A percentile compares a stretch with the other conserved stretches of the same genome.
phyloP scores from a whole-genome alignment of 1,139 yeast species.

The Diutina scorzettiae region DNA sequence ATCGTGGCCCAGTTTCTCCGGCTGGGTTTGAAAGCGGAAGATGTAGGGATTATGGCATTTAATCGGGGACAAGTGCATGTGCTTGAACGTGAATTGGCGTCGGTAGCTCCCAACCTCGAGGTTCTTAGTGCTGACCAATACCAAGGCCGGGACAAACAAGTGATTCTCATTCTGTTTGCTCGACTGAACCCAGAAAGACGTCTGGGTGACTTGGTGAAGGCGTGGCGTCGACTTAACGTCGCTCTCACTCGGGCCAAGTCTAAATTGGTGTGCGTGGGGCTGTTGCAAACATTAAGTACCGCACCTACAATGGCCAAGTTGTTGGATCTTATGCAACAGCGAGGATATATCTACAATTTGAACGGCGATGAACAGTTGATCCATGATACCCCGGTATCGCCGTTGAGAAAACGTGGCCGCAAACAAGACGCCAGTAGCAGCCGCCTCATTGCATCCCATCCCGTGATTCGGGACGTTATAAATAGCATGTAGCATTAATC shows the following conservation, averaged over 20 bases:
- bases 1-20: constrained; percentile 45
- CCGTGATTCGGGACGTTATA: not conserved
- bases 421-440: not conserved
- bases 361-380: not conserved
- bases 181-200: constrained; percentile 58
- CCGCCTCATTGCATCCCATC: not conserved
- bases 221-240: constrained; percentile 88
- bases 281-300: constrained; percentile 47
- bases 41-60: constrained; percentile 81
- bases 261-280: constrained; percentile 75
- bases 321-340: constrained; percentile 42
- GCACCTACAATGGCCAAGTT: constrained; percentile 50
- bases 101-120: constrained; percentile 42
- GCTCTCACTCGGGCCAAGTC: constrained; percentile 86
- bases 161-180: constrained; percentile 78
- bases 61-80: constrained; percentile 70
- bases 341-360: constrained; percentile 49
- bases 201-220: constrained; percentile 71
- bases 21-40: constrained; percentile 47
- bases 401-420: not conserved
- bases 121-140: constrained; percentile 89
- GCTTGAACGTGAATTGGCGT: constrained; percentile 26
- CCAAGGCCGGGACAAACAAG: constrained; percentile 92
- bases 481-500: not conserved
- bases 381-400: not conserved